phyloP scores from a whole-genome alignment of 257 asterid species.

The Fraxinus excelsior region DNA sequence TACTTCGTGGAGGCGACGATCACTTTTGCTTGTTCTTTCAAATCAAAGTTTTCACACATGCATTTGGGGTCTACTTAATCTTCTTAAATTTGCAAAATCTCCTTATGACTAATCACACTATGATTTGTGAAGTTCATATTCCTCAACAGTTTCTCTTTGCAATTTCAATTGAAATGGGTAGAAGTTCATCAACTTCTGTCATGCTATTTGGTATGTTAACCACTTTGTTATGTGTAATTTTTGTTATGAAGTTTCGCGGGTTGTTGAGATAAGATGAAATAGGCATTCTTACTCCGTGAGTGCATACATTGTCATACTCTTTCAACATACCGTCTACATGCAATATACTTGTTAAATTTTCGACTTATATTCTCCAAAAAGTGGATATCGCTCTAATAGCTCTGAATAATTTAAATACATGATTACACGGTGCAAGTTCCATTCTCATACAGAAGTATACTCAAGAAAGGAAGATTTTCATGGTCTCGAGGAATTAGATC shows the following conservation, averaged over 20 bases:
- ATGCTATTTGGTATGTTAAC: slow-evolving; percentile 33
- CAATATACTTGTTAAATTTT: background rate
- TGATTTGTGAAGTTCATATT: slow-evolving; percentile 22
- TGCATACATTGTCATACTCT: slow-evolving; percentile 40
- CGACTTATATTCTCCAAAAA: too few species aligned
- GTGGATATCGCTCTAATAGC: too few species aligned
- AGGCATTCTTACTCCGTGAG: slow-evolving; percentile 40
- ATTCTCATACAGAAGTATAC: too few species aligned
- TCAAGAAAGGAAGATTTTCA: too few species aligned
- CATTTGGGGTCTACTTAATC: slow-evolving; percentile 19
- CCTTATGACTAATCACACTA: slow-evolving; percentile 15
- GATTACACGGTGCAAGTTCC: too few species aligned
- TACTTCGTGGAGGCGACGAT: slow-evolving; percentile 25
- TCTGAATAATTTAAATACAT: too few species aligned
- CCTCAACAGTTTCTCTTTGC: slow-evolving; percentile 26
- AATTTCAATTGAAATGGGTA: slow-evolving; percentile 22
- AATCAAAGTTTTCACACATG: slow-evolving; percentile 25
- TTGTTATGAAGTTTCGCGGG: slow-evolving; percentile 38
- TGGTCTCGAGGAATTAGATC: too few species aligned
- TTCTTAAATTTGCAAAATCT: slow-evolving; percentile 23
- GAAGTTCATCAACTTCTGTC: slow-evolving; percentile 23
- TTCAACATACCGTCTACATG: slow-evolving; percentile 37
- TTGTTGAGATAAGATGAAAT: slow-evolving; percentile 35
- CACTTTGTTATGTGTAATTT: slow-evolving; percentile 35
- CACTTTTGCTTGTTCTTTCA: slow-evolving; percentile 33